These are phyloP conservation scores for Rhizopogon roseolus DNA, from an alignment of 768 basidiomycete genomes.

Conservation along the genomic window DNA sequence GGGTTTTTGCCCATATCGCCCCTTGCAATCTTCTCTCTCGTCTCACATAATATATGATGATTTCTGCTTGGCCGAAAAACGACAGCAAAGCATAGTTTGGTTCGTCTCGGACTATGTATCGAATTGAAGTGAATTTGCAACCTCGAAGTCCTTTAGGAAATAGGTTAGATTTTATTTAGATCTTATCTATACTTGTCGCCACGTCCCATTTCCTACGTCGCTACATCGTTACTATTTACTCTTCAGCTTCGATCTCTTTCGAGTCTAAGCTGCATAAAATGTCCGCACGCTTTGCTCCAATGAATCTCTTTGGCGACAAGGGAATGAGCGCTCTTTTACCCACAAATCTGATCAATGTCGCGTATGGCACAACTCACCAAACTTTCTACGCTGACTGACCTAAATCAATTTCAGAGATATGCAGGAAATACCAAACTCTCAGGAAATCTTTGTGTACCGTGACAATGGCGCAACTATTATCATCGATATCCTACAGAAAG, in stretches of 20 bases:
- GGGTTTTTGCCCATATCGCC: too few species aligned
- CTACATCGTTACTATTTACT: too few species aligned
- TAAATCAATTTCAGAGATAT: slow-evolving; percentile 36
- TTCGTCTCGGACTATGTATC: too few species aligned
- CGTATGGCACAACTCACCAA: slow-evolving; percentile 40
- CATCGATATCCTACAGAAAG: slow-evolving; percentile 78
- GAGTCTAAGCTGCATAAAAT: background rate
- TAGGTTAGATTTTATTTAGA: background rate
- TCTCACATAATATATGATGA: too few species aligned
- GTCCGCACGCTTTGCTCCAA: background rate
- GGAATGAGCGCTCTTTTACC: slow-evolving; percentile 60
- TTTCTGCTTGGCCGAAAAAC: too few species aligned
- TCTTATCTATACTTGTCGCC: background rate
- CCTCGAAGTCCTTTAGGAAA: too few species aligned
- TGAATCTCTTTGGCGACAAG: slow-evolving; percentile 73
- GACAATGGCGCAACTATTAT: slow-evolving; percentile 70
- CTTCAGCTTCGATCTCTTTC: too few species aligned
- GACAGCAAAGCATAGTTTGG: too few species aligned
- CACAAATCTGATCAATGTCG: slow-evolving; percentile 66
- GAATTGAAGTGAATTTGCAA: too few species aligned
- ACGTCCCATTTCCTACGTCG: background rate
- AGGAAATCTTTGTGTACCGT: slow-evolving; percentile 85
- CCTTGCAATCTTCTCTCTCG: too few species aligned
- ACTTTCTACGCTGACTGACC: background rate
- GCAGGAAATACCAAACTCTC: slow-evolving; percentile 90